Evolutionary conservation across 164 flowering plant genomes (phyloP), one percentile per base, ranked within the genome.

Genomic region (Nymphaea colorata): DNA sequence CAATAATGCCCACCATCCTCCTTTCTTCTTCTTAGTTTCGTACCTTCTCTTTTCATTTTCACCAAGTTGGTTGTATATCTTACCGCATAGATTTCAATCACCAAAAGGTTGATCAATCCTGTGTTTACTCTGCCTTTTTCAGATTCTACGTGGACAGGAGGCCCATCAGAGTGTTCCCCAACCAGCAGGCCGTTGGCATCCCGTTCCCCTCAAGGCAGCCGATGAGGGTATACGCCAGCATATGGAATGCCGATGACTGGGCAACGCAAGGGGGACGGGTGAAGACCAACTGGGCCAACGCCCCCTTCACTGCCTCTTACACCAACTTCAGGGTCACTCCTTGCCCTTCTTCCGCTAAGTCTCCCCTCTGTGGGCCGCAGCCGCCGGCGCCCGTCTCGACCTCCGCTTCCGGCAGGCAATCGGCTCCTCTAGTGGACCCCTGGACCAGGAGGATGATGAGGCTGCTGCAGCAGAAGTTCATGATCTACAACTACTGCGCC

Each of bases 231-330:
- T 67, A 67, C 44, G 51, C 69, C 4, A 67, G 69, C 44, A 12
- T 67, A 10, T 67, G 69, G 69, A 67, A 67, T 41, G 69, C 69
- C n/a, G 69, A 67, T 59, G 69, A 67, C 44, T 67, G 69, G 69
- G 69, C 69, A 53, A 67, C 69, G 8, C 51, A 25, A 43, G 69
- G 69, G 5, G 69, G 69, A 4, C n/a, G 5, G 6, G 62, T 67
- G 17, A 67, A 67, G 62, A 67, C 69, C 6, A 42, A 67, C 55
- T 67, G 69, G 62, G 8, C 43, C 4, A 53, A 67, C 4, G 69
- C 69, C 10, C 69, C 69, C 14, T 67, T 67, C 62, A 57, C 17
- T 16, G 69, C 69, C 44, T 67, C 69, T 53, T 67, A 55, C 62
- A 53, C 41, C 11, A 67, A 67, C 69, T 67, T 67, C 62, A 42